Conservation (phyloP, 805 yeast genomes). For the Candida suzukii region DNA sequence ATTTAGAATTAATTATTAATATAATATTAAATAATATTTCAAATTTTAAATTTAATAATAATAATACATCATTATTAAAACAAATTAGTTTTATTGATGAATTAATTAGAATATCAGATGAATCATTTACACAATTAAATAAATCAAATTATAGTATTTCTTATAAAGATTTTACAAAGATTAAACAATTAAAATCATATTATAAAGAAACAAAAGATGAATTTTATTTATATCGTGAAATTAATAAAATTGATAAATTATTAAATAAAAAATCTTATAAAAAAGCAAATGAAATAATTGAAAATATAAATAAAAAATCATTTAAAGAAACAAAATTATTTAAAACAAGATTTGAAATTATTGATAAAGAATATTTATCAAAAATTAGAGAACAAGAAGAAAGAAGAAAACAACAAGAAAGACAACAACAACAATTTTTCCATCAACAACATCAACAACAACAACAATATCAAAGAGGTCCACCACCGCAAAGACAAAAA, state of each 20-base stretch:
- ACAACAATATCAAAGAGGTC: slow-evolving; percentile 28
- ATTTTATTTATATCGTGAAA: slow-evolving; percentile 9
- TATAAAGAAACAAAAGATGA: not conserved
- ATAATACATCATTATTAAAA: slow-evolving; percentile 13
- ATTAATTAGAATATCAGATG: slow-evolving; percentile 15
- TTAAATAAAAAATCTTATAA: slow-evolving; percentile 18
- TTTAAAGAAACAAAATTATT: slow-evolving; percentile 34
- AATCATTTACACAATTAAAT: slow-evolving; percentile 12
- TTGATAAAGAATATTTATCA: slow-evolving; percentile 17
- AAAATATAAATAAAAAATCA: slow-evolving; percentile 22
- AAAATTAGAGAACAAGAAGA: slow-evolving; percentile 25
- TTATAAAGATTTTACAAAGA: slow-evolving; percentile 6
- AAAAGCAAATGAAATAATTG: slow-evolving; percentile 33
- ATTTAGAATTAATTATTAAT: slow-evolving; percentile 19
- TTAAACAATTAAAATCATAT: not conserved
- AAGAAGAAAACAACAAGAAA: slow-evolving; percentile 29
- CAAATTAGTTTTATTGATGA: slow-evolving; percentile 14
- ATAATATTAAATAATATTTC: slow-evolving; percentile 8
- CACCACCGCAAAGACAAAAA: slow-evolving; percentile 22
- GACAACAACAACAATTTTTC: slow-evolving; percentile 35
- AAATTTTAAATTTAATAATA: slow-evolving; percentile 13
- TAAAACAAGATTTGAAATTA: slow-evolving; percentile 22
- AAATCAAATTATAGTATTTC: slow-evolving; percentile 1
- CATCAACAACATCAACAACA: slow-evolving; percentile 41
- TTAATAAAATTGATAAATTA: slow-evolving; percentile 10